Base-by-base conservation (phyloP, 139 green algal species). In the Yamagishiella unicocca region DNA sequence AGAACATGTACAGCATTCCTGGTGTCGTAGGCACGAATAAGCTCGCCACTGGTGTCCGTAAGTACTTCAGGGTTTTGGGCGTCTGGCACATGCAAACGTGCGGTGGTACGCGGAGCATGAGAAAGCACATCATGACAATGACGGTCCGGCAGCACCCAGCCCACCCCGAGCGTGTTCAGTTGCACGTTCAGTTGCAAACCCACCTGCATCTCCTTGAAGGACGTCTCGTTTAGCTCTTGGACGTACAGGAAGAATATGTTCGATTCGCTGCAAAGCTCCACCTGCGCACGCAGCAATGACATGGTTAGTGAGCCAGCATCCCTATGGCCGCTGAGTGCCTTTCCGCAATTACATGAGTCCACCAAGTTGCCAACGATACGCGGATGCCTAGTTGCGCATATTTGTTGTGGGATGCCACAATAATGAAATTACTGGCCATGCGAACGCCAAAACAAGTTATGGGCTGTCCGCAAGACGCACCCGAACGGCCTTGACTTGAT, bases 161-260 rank as follows among this genome's bases (percentile, higher is more conserved):
- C 12, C 50, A 58, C 50, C 50, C 50, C 12, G 50, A 58, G 50
- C 50, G 12, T 58, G 50, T 58, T 17, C 50, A 17, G 50, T 17
- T 25, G 50, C 50, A 25, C 12, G 50, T 58, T 58, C 50, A 58
- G 50, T 58, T 29, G 35, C 67, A 38, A 37, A 1, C 68, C 40
- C 71, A 91, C 91, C 87, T 91, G 87, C 42, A 95, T 25, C 24
- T 91, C 85, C 79, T 88, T 80, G 87, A 95, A 97, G 27, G n/a
- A 31, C 1, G n/a, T 46, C 4, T 73, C 76, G 42, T 83, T 88
- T 38, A 95, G 84, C 25, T 94, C 89, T 78, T 95, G 92, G 2
- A 84, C 64, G 70, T 95, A 97, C 77, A 95, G 89, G 72, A 95
- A 96, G 93, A 96, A 96, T 17, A 96, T 85, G 66, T 96, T 95